Percentiles rank a stretch among this genome's conserved stretches.
Conservation (phyloP, 805 yeast genomes). For the Yarrowia sp. region DNA sequence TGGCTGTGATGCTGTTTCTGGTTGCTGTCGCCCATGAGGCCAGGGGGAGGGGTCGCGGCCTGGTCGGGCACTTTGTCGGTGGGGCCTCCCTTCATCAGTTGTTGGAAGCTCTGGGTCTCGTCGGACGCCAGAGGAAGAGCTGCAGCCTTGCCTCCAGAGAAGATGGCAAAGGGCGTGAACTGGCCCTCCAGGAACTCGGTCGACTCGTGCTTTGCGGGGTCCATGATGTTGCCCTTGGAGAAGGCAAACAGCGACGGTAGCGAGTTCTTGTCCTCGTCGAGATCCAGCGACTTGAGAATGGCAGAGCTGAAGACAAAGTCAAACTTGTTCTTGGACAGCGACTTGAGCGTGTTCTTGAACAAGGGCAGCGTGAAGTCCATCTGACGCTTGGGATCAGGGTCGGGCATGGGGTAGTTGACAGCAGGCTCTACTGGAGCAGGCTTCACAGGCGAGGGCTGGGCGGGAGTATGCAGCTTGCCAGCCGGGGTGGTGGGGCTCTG, state of each 20-base stretch:
- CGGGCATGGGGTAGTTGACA: slow-evolving; percentile 42
- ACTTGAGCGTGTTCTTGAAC: slow-evolving; percentile 48
- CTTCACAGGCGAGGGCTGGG: slow-evolving; percentile 42
- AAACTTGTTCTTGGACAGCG: slow-evolving; percentile 36
- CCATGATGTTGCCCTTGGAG: slow-evolving; percentile 32
- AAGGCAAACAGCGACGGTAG: slow-evolving; percentile 30
- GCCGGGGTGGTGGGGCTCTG: slow-evolving; percentile 46
- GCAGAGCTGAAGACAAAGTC: slow-evolving; percentile 32
- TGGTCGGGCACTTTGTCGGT: slow-evolving; percentile 30
- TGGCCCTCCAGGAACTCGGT: slow-evolving; percentile 22
- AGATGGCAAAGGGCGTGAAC: slow-evolving; percentile 30
- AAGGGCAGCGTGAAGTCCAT: slow-evolving; percentile 65
- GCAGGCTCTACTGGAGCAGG: slow-evolving; percentile 26
- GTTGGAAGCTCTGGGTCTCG: slow-evolving; percentile 31
- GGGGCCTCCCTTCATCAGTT: slow-evolving; percentile 29
- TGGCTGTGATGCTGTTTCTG: slow-evolving; percentile 37
- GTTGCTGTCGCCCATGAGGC: slow-evolving; percentile 30
- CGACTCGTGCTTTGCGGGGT: slow-evolving; percentile 28
- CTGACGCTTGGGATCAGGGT: slow-evolving; percentile 53
- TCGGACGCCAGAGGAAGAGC: slow-evolving; percentile 27
- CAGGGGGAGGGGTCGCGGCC: slow-evolving; percentile 39
- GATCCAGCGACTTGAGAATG: slow-evolving; percentile 21
- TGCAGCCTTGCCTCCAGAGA: slow-evolving; percentile 23
- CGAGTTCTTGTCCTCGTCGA: slow-evolving; percentile 13
- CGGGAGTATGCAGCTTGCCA: slow-evolving; percentile 45